Percentiles rank a stretch among this genome's conserved stretches.
phyloP scores from a whole-genome alignment of 306 rosid species.

The Ziziphus jujuba region DNA sequence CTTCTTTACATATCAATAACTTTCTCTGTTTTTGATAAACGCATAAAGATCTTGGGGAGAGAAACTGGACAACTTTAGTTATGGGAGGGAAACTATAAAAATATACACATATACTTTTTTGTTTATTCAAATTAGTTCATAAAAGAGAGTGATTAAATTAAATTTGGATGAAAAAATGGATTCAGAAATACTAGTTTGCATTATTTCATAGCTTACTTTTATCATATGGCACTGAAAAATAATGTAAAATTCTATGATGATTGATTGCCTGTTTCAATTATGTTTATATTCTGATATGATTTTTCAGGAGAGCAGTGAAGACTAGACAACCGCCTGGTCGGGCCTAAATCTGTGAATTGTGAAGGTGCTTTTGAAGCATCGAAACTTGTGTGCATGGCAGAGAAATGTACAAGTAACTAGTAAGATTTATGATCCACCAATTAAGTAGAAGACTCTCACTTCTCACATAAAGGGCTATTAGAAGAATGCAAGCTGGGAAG shows the following conservation, averaged over 20 bases:
- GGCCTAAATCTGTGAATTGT: constrained; percentile 30
- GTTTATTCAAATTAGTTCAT: constrained; percentile 23
- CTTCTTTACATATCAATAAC: constrained; percentile 62
- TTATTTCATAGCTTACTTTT: too few relatives aligned
- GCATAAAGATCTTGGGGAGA: constrained; percentile 71
- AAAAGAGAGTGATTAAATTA: too few relatives aligned
- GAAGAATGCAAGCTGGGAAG: constrained; percentile 25
- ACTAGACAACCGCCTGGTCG: constrained; percentile 64
- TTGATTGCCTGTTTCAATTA: constrained; percentile 18
- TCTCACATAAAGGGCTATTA: neutral
- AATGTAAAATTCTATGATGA: neutral
- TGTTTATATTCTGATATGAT: constrained; percentile 21
- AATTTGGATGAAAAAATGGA: too few relatives aligned
- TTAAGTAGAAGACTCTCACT: neutral
- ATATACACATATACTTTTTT: constrained; percentile 26
- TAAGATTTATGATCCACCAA: neutral
- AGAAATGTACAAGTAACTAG: constrained; percentile 29
- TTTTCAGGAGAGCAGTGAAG: constrained; percentile 76
- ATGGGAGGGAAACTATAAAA: constrained; percentile 33
- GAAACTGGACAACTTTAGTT: constrained; percentile 76
- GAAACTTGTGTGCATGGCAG: constrained; percentile 29
- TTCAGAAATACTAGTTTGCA: too few relatives aligned
- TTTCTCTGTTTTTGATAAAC: constrained; percentile 93
- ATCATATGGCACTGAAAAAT: too few relatives aligned
- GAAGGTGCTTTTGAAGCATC: constrained; percentile 29